Evolutionary conservation across 2,329 filamentous ascomycete species (phyloP).

Genomic region (Dothideomycetes sp.): DNA sequence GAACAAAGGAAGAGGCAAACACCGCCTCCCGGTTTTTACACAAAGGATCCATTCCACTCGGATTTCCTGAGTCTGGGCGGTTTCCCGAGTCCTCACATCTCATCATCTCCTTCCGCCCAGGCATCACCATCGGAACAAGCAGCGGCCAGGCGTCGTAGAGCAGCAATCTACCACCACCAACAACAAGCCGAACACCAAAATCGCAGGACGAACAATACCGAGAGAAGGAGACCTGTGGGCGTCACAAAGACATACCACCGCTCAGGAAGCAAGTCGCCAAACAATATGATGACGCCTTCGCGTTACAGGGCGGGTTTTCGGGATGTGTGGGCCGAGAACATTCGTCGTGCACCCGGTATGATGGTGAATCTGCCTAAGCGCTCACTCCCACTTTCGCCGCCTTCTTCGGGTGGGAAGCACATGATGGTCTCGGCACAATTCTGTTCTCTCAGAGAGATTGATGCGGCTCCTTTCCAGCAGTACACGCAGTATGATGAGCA

Average conservation of each 20-base stretch:
- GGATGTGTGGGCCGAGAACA: constrained; percentile 8
- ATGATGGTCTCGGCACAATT: not conserved
- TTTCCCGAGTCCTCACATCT: constrained; percentile 23
- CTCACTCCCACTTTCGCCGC: constrained; percentile 10
- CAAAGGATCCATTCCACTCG: constrained; percentile 24
- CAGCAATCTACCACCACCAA: not conserved
- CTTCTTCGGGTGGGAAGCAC: constrained; percentile 7
- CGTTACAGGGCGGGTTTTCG: constrained; percentile 12
- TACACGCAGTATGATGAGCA: constrained; percentile 1
- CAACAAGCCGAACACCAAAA: not conserved
- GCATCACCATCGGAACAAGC: not conserved
- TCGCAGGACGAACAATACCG: not conserved
- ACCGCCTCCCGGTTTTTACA: constrained; percentile 1
- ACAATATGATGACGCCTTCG: constrained; percentile 14
- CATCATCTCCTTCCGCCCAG: constrained; percentile 5
- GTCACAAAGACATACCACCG: constrained; percentile 2
- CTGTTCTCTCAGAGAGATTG: not conserved
- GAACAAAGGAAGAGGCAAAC: constrained; percentile 6
- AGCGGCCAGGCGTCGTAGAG: constrained; percentile 13
- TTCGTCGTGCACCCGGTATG: not conserved
- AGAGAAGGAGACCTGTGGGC: constrained; percentile 3
- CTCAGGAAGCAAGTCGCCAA: constrained; percentile 8
- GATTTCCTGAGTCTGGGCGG: constrained; percentile 29
- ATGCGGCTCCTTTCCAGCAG: constrained; percentile 1
- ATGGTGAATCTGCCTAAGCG: constrained; percentile 8